Evolutionary conservation across 2,329 filamentous ascomycete species (phyloP), one percentile per base, ranked within the genome.

Genomic region (Oidium heveae): DNA sequence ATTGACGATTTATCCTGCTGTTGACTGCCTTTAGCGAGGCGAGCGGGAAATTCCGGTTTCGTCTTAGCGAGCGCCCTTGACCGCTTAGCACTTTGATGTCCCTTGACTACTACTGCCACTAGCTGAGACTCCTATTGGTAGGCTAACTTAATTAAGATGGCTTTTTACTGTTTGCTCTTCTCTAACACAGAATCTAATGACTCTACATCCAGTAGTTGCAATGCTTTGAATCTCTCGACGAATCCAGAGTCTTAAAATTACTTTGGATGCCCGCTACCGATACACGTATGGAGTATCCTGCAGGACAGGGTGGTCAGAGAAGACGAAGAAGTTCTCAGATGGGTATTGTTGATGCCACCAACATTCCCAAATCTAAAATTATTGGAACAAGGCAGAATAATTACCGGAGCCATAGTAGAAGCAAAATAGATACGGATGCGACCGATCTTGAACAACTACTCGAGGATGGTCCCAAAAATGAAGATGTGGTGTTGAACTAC

Each of bases 401-500:
- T 28, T 57, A 60, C 1, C 57, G 58, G 20, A 57, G 55, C 7
- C 55, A 56, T 33, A 57, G 51, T 16, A 54, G 58, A 32, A 56
- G 56, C 32, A 56, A 61, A 47, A 32, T 32, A 8, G 52, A 54
- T 10, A 58, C 61, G 34, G 59, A 62, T 49, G 55, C 59, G 9
- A 59, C 59, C 20, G 41, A 52, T 3, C 58, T 56, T 16, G 61
- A 63, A 18, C 28, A 32, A 32, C 28, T 32, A 32, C 20, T 51
- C 49, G 64, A 64, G 10, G 63, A 64, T 22, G 58, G 54, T 36
- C 63, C 58, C 37, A 61, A 59, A 1, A 65, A 69, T 58, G 71
- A 73, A 54, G 76, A 79, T 60, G 71, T 76, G 61, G 76, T 80
- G 64, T 65, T 77, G 62, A 72, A 74, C 61, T 68, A 73, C 58